Evolutionary conservation across 257 asterid species (phyloP).

Genomic region (Gentiana straminea): DNA sequence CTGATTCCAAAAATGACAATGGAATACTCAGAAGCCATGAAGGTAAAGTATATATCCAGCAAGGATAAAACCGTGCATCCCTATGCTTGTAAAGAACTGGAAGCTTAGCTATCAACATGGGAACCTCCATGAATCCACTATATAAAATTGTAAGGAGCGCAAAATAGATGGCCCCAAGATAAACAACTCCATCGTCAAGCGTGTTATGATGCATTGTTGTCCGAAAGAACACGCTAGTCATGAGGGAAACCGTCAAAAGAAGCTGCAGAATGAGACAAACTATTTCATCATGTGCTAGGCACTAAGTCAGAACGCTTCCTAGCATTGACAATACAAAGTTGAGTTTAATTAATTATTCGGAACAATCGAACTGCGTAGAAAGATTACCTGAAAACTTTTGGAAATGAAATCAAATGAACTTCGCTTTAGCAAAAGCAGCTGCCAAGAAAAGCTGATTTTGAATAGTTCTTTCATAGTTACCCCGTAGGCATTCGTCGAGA

Average conservation of each 20-base stretch:
- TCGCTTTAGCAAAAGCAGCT: constrained; percentile 73
- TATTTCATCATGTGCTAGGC: neutral
- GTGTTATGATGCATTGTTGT: constrained; percentile 68
- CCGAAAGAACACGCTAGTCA: constrained; percentile 84
- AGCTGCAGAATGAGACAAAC: constrained; percentile 44
- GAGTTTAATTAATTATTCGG: neutral
- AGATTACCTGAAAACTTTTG: constrained; percentile 70
- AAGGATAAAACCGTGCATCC: constrained; percentile 73
- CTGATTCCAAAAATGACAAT: constrained; percentile 63
- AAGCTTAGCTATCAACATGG: constrained; percentile 84
- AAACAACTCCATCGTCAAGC: constrained; percentile 73
- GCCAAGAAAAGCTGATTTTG: constrained; percentile 63
- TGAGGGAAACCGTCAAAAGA: constrained; percentile 60
- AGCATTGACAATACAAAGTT: neutral
- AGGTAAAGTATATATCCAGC: constrained; percentile 87
- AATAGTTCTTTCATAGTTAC: constrained; percentile 56
- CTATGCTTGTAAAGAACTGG: constrained; percentile 90
- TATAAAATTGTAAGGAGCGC: constrained; percentile 80
- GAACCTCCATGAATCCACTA: constrained; percentile 89
- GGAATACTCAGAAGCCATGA: constrained; percentile 84
- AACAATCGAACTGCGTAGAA: neutral
- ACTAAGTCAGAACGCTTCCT: too few relatives aligned
- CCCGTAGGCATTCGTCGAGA: constrained; percentile 57
- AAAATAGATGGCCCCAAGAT: constrained; percentile 71
- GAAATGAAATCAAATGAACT: constrained; percentile 68